Base-by-base conservation (phyloP, 345 rosid species). In the Hibiscus tridactylites region DNA sequence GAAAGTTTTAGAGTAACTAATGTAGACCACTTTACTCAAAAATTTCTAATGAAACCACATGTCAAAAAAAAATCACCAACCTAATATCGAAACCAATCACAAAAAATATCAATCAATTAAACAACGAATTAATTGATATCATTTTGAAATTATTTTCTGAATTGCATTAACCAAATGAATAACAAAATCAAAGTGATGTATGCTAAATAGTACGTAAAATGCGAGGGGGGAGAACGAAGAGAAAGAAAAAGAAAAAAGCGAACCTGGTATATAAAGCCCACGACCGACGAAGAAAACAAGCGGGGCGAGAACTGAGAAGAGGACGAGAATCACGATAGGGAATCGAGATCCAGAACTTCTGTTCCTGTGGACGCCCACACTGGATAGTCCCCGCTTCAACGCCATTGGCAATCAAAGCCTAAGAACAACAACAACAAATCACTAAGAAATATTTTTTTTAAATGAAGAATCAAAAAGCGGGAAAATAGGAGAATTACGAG, bases 221-320 rank as follows among this genome's bases (percentile, higher is more conserved):
- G 44, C 60, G 60, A 12, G 16, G 9, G 16, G 8, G 56, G 28
- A 46, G 1, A 31, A 1, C 9, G 7, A 16, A 26, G 26, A 11
- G 62, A 11, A 9, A 7, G 10, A 19, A 65, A 3, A 3, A 6
- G 2, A 17, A 65, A 29, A 54, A 37, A 59, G 17, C 83, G 24
- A 65, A 89, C 95, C 91, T 35, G 65, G 64, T 1, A 83, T 7
- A 80, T 80, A 81, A 12, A 89, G 85, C 31, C 96, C 90, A 47
- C 88, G 83, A 68, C 92, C 90, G 71, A 86, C 79, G 57, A 87
- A 88, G 96, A 93, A 88, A 77, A 87, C 64, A 37, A 88, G 80
- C 35, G 94, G 91, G 12, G 86, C 82, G 42, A 93, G 78, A 60
- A 87, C 80, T 42, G 84, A 86, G 84, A 88, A 85, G 74, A 91